Conservation (phyloP, 2,329 filamentous ascomycete species). For the Thyridium curvatum region DNA sequence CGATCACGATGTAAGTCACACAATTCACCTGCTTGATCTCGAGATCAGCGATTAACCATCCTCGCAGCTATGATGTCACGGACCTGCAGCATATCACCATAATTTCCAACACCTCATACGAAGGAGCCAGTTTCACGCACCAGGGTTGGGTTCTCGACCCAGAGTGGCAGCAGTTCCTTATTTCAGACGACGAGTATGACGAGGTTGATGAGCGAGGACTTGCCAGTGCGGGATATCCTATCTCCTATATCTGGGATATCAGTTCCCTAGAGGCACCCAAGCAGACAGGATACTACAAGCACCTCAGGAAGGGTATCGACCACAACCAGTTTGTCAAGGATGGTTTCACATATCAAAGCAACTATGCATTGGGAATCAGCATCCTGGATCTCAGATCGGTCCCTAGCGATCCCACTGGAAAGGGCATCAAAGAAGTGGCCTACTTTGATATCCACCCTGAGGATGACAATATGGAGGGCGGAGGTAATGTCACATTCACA, state of each 20-base stretch:
- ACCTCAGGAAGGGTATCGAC: slow-evolving; percentile 28
- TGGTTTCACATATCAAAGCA: slow-evolving; percentile 35
- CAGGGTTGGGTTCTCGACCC: slow-evolving; percentile 46
- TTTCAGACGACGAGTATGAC: slow-evolving; percentile 47
- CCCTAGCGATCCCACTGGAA: slow-evolving; percentile 26
- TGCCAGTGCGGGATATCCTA: slow-evolving; percentile 33
- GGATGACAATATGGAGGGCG: slow-evolving; percentile 31
- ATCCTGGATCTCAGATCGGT: slow-evolving; percentile 24
- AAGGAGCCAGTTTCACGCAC: slow-evolving; percentile 51
- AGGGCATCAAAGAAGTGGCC: slow-evolving; percentile 31
- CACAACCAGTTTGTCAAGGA: slow-evolving; percentile 38
- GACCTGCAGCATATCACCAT: slow-evolving; percentile 38
- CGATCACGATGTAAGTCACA: slow-evolving; percentile 32
- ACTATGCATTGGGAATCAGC: slow-evolving; percentile 37
- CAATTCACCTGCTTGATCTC: slow-evolving; percentile 14
- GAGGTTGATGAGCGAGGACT: slow-evolving; percentile 33
- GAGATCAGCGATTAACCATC: slow-evolving; percentile 2
- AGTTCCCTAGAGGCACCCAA: slow-evolving; percentile 30
- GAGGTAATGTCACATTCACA: slow-evolving; percentile 26
- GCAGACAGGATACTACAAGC: slow-evolving; percentile 33
- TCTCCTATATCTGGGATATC: slow-evolving; percentile 45
- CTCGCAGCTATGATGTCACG: slow-evolving; percentile 38
- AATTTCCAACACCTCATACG: slow-evolving; percentile 47
- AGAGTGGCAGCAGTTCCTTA: slow-evolving; percentile 34
- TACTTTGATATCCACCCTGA: slow-evolving; percentile 43